Evolutionary conservation across 306 rosid species (phyloP), one percentile per base, ranked within the genome.

Genomic region (Quercus bicolor): DNA sequence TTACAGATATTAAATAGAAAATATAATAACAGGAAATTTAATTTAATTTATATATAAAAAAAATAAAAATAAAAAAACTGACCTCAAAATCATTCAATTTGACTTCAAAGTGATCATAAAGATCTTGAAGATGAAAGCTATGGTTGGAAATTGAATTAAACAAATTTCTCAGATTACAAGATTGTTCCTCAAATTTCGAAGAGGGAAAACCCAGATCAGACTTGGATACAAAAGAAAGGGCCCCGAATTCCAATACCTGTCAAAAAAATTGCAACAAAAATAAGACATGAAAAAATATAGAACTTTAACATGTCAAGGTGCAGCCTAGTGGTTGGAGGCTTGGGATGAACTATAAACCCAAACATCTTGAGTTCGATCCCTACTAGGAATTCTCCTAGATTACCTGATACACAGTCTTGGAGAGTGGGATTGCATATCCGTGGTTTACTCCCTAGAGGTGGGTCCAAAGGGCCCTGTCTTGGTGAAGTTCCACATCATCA

Each of bases 71-170:
- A 54, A 68, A 45, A 81, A 80, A 78, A 55, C 90, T 54, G 14
- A 92, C 98, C 98, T 88, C 78, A 23, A 92, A 78, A 77, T 92
- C 94, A 78, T 80, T 76, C 68, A 95, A 62, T 79, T 88, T 82
- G 81, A 92, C 82, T 85, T 91, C 91, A 68, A 87, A 85, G 82
- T 85, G 87, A 53, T 87, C 77, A 37, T 88, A 88, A 8, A 92
- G 85, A 85, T 88, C 89, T 84, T 84, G 85, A 85, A 86, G 84
- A 77, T 83, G 85, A 75, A 88, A 69, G 21, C 84, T 80, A 61
- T 75, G 78, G 75, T 80, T 19, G 40, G 84, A 82, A 56, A 52
- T 43, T 74, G 97, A 83, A 85, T 75, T 83, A 53, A 85, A 56
- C n/a, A 78, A 86, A 86, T 66, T 81, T 68, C 83, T 87, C 80